Conservation (phyloP, 257 asterid species). For the Solanum sejunctum region DNA sequence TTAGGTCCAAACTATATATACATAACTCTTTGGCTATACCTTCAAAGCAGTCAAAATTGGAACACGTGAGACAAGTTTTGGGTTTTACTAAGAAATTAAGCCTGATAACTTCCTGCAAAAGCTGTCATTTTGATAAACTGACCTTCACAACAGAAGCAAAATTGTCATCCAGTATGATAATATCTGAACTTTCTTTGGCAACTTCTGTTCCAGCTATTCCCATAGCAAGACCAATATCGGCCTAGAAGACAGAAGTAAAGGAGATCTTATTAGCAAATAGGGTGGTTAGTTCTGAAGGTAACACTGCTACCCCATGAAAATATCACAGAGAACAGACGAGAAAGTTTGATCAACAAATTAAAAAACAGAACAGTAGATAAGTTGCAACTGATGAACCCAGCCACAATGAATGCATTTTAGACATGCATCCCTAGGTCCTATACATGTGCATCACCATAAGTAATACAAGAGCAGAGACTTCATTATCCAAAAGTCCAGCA, state of each 20-base stretch:
- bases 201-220: constrained; percentile 98
- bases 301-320: not conserved
- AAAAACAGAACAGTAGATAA: not conserved
- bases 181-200: constrained; percentile 97
- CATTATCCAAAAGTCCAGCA: not conserved
- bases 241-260: constrained; percentile 29
- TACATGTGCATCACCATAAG: not conserved
- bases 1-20: not conserved
- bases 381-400: not conserved
- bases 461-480: not conserved
- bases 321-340: not conserved
- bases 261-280: not conserved
- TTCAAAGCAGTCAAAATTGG: not conserved
- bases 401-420: not conserved
- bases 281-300: not conserved
- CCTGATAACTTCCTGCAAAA: not conserved
- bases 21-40: not conserved
- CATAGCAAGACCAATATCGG: constrained; percentile 99
- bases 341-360: not conserved
- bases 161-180: constrained; percentile 87
- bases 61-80: not conserved
- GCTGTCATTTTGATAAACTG: constrained; percentile 1
- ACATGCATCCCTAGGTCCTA: not conserved
- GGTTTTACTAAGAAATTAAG: not conserved
- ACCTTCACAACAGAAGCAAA: constrained; percentile 97